These are phyloP conservation scores for Gnomoniopsis smithogilvyi DNA, from an alignment of 2,329 filamentous ascomycete species.

Conservation along the genomic window DNA sequence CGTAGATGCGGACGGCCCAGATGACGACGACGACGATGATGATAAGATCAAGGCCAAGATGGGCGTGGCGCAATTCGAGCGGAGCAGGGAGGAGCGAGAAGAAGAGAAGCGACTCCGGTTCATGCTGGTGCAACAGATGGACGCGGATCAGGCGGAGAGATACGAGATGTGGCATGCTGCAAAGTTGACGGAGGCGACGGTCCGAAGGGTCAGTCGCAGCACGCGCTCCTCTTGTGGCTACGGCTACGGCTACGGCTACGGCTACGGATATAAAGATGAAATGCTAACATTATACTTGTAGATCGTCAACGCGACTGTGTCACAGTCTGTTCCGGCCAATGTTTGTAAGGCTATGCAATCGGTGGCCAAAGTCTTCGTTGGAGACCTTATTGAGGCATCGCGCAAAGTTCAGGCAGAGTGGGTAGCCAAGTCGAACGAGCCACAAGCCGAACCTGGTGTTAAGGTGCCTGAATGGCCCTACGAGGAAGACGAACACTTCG, in stretches of 20 bases:
- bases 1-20: constrained; percentile 50
- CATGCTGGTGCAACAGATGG: constrained; percentile 63
- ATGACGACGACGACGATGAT: constrained; percentile 38
- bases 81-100: constrained; percentile 53
- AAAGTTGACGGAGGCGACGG: constrained; percentile 65
- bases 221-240: background rate
- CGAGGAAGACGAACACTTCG: constrained; percentile 26
- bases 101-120: constrained; percentile 62
- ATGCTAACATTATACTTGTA: constrained; percentile 26
- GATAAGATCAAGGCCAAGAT: constrained; percentile 23
- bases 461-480: constrained; percentile 29
- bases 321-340: constrained; percentile 70
- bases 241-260: background rate
- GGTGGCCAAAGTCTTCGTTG: constrained; percentile 74
- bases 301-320: constrained; percentile 78
- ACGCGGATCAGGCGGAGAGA: constrained; percentile 63
- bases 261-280: background rate
- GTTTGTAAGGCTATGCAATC: constrained; percentile 74
- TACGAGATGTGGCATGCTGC: constrained; percentile 70
- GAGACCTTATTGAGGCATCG: constrained; percentile 71
- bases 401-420: constrained; percentile 70
- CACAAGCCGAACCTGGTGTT: constrained; percentile 49
- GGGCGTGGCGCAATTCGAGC: constrained; percentile 29
- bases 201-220: constrained; percentile 55
- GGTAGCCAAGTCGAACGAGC: constrained; percentile 55